Evolutionary conservation across 78 protist genomes (phyloP), one percentile per base, ranked within the genome.

Genomic region (Dictyostelium intermedium): DNA sequence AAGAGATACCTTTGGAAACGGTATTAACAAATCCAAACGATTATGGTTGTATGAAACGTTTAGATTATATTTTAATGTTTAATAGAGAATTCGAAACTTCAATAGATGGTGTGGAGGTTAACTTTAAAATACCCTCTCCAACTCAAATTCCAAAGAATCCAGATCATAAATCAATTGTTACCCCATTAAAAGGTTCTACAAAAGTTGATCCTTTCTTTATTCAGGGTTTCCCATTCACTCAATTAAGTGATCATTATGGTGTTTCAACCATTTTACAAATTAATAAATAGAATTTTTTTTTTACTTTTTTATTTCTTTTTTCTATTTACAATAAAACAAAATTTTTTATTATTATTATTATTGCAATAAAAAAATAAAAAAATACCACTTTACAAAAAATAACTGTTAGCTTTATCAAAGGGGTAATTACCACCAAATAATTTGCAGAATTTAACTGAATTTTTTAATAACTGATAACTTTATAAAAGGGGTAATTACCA

Each of bases 191-290:
- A 80, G 84, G 78, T n/a, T 79, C 79, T 1, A 89, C 87, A 23
- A 78, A 70, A 47, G 94, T 89, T 5, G 94, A 89, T 18, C 94
- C 94, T 27, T 89, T 89, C 56, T 89, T 89, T 34, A 89, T 89
- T 69, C 81, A 89, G 47, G 94, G 94, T 50, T 89, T 89, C 16
- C 94, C 94, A 45, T 89, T 89, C 23, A 78, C 87, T 25, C 94
- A 89, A 89, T 43, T 89, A 41, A 80, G 87, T 27, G 94, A 89
- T 34, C 94, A 89, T 20, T 89, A 89, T 69, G 94, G 94, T 70
- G 94, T 89, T 30, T 89, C 94, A 32, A 80, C 94, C 13, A 63
- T 27, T 20, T n/a, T 77, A 27, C 79, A 72, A 72, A 35, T 72
- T 32, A 72, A 72, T 34, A 72, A 72, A 30, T 69, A n/a, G 30